Evolutionary conservation across 331 rosid species (phyloP).

Genomic region (Arachis monticola): DNA sequence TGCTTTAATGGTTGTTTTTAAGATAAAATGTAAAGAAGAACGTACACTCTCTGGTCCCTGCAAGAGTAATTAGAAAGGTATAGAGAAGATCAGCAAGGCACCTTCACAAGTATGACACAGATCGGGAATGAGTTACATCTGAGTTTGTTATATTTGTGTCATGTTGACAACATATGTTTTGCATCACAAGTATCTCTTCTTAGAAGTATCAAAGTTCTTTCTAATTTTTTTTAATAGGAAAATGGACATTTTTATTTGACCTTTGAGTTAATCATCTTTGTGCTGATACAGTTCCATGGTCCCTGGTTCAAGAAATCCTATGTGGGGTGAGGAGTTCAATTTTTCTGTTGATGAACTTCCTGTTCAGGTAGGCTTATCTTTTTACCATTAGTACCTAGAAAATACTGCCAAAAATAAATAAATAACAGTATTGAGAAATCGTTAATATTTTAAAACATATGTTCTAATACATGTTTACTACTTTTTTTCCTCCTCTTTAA

Average conservation of each 20-base stretch:
- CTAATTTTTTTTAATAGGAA: slow-evolving; percentile 22
- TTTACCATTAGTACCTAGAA: slow-evolving; percentile 3
- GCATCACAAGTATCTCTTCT: slow-evolving; percentile 17
- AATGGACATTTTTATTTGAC: slow-evolving; percentile 22
- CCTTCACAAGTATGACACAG: too few relatives aligned
- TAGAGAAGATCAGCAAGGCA: too few relatives aligned
- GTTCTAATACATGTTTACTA: slow-evolving; percentile 10
- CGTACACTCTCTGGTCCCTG: not conserved
- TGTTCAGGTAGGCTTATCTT: slow-evolving; percentile 68
- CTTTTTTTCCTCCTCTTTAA: not conserved
- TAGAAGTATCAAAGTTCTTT: slow-evolving; percentile 20
- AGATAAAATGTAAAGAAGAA: slow-evolving; percentile 23
- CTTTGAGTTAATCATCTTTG: slow-evolving; percentile 41
- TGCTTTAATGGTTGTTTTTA: not conserved
- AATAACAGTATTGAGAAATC: not conserved
- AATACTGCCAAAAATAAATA: not conserved
- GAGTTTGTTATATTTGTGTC: too few relatives aligned
- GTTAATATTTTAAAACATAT: slow-evolving; percentile 8
- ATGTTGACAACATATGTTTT: slow-evolving; percentile 2
- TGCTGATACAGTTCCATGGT: slow-evolving; percentile 86
- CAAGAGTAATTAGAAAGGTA: too few relatives aligned
- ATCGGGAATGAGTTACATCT: too few relatives aligned
- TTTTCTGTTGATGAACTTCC: slow-evolving; percentile 97
- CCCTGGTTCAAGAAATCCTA: slow-evolving; percentile 99
- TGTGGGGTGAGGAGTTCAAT: slow-evolving; percentile 99